Percentiles rank a stretch among this genome's conserved stretches.
Evolutionary conservation across 257 asterid genomes (phyloP).

Genomic region (Lantana camara): DNA sequence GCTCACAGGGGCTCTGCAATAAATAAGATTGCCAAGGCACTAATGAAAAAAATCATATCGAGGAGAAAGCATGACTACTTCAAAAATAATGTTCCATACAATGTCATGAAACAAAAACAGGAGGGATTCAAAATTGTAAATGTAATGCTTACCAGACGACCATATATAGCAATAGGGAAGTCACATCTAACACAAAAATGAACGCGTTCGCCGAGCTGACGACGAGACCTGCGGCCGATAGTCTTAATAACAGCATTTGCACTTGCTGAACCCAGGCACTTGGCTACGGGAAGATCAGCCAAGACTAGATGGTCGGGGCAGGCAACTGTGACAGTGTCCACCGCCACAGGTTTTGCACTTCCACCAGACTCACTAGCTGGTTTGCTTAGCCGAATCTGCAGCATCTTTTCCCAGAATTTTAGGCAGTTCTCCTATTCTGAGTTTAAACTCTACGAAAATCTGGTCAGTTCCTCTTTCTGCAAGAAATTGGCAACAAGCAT

Average conservation of each 20-base stretch:
- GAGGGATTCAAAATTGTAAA: not conserved
- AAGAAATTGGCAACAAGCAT: not conserved
- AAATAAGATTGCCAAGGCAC: slow-evolving; percentile 22
- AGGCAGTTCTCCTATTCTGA: not conserved
- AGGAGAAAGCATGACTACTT: slow-evolving; percentile 9
- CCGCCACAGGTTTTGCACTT: slow-evolving; percentile 53
- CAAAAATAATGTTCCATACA: not conserved
- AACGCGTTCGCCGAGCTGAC: slow-evolving; percentile 94
- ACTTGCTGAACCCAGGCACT: slow-evolving; percentile 70
- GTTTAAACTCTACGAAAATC: slow-evolving; percentile 13
- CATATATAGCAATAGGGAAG: slow-evolving; percentile 89
- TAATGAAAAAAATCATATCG: not conserved
- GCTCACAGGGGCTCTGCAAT: slow-evolving; percentile 97
- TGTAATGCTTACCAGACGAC: slow-evolving; percentile 70
- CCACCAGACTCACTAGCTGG: slow-evolving; percentile 77
- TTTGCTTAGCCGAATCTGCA: slow-evolving; percentile 94
- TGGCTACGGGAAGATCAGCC: slow-evolving; percentile 98
- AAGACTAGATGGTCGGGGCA: slow-evolving; percentile 95
- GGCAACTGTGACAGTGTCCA: slow-evolving; percentile 83
- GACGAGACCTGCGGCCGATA: slow-evolving; percentile 90
- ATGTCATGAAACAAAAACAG: not conserved
- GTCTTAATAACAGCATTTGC: slow-evolving; percentile 60
- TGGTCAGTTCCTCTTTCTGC: slow-evolving; percentile 25
- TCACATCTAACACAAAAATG: slow-evolving; percentile 92
- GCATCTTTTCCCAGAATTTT: slow-evolving; percentile 47